Percentiles rank a stretch among this genome's conserved stretches.
These are phyloP conservation scores for Globisporangium spiculum DNA, from an alignment of 352 stramenopile genomes.

Conservation along the genomic window DNA sequence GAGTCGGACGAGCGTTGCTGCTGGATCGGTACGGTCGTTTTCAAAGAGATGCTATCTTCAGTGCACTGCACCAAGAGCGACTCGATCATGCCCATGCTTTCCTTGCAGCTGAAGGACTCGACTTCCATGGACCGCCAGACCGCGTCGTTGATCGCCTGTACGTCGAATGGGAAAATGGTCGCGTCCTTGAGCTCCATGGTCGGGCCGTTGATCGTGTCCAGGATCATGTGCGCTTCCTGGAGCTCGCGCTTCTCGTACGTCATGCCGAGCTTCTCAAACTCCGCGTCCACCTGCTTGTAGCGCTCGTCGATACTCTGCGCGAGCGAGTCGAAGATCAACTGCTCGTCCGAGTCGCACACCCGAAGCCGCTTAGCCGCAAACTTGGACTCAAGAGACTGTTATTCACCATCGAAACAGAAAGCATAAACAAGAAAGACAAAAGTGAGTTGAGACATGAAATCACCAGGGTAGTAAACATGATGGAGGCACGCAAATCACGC, in stretches of 20 bases:
- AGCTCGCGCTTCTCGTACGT: constrained; percentile 36
- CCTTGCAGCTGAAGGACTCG: constrained; percentile 28
- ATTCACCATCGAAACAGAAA: background rate
- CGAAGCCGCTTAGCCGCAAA: constrained; percentile 28
- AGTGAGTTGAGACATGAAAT: background rate
- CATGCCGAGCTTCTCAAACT: constrained; percentile 42
- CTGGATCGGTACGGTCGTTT: constrained; percentile 33
- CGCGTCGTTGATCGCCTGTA: constrained; percentile 28
- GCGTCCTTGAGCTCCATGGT: constrained; percentile 52
- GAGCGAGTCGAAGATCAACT: constrained; percentile 34
- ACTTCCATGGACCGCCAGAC: constrained; percentile 41
- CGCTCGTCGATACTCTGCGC: constrained; percentile 28
- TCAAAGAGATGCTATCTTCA: constrained; percentile 35
- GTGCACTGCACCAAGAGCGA: constrained; percentile 16
- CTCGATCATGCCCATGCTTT: constrained; percentile 25
- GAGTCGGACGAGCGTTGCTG: constrained; percentile 32
- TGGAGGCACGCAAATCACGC: background rate
- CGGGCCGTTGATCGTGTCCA: constrained; percentile 40
- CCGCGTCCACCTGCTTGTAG: constrained; percentile 34
- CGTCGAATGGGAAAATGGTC: constrained; percentile 50
- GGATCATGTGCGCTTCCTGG: constrained; percentile 49
- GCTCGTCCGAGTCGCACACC: constrained; percentile 34
- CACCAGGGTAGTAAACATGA: background rate
- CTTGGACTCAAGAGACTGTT: constrained; percentile 14
- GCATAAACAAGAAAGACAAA: background rate